Evolutionary conservation across 2,329 filamentous ascomycete genomes (phyloP).

Genomic region (Stagonosporopsis rhizophila): DNA sequence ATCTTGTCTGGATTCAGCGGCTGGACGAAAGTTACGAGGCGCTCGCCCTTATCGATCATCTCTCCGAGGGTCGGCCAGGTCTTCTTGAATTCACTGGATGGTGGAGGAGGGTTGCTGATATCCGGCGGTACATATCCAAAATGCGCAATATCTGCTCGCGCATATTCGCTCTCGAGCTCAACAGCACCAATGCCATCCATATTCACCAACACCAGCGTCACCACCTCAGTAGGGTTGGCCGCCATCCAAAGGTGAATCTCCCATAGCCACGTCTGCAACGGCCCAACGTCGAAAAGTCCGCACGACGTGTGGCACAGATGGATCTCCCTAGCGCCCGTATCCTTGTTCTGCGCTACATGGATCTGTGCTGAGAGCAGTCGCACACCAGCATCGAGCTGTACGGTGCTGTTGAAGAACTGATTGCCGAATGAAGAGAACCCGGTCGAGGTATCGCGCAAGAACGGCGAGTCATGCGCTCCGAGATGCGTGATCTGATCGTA

Average conservation of each 20-base stretch:
- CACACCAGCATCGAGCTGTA: constrained; percentile 73
- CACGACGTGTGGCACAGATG: constrained; percentile 74
- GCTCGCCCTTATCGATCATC: constrained; percentile 68
- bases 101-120: constrained; percentile 58
- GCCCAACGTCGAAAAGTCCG: constrained; percentile 70
- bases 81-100: constrained; percentile 53
- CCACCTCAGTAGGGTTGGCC: constrained; percentile 71
- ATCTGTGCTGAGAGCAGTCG: constrained; percentile 74
- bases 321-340: constrained; percentile 51
- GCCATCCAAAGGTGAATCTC: constrained; percentile 72
- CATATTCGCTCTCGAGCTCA: constrained; percentile 58
- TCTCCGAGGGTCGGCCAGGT: constrained; percentile 73
- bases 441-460: constrained; percentile 68
- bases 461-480: constrained; percentile 75
- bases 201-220: constrained; percentile 76
- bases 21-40: constrained; percentile 73
- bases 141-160: constrained; percentile 59
- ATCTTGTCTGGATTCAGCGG: constrained; percentile 46
- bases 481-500: constrained; percentile 79
- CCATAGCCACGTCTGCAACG: constrained; percentile 67
- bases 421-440: constrained; percentile 69
- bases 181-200: constrained; percentile 62
- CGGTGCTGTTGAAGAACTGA: constrained; percentile 74
- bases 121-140: constrained; percentile 52
- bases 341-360: constrained; percentile 61